Evolutionary conservation across 352 stramenopile genomes (phyloP).

Genomic region (Globisporangium recalcitrans): DNA sequence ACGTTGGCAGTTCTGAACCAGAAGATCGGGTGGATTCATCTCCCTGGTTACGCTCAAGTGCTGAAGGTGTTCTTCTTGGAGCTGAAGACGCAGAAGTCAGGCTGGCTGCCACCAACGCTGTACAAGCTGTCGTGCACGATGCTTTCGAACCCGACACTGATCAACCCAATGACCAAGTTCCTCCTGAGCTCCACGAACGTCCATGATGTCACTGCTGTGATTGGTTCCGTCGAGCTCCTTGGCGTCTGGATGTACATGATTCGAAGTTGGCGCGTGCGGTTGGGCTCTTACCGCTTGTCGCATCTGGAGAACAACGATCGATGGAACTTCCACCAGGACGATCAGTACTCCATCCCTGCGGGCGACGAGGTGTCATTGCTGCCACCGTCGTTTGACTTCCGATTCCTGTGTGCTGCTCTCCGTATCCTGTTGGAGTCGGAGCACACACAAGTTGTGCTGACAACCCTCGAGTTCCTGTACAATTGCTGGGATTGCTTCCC

Average conservation of each 20-base stretch:
- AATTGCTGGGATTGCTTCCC: slow-evolving; percentile 89
- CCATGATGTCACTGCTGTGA: slow-evolving; percentile 84
- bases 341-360: slow-evolving; percentile 85
- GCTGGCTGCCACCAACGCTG: slow-evolving; percentile 77
- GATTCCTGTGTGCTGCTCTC: slow-evolving; percentile 75
- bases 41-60: slow-evolving; percentile 83
- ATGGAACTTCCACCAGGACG: slow-evolving; percentile 89
- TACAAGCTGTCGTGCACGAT: slow-evolving; percentile 90
- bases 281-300: slow-evolving; percentile 82
- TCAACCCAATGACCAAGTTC: slow-evolving; percentile 90
- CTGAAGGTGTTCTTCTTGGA: slow-evolving; percentile 88
- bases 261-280: slow-evolving; percentile 82
- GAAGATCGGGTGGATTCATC: slow-evolving; percentile 84
- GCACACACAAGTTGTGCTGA: slow-evolving; percentile 83
- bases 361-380: slow-evolving; percentile 82
- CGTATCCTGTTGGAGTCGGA: slow-evolving; percentile 80
- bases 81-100: slow-evolving; percentile 85
- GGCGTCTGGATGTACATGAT: slow-evolving; percentile 92
- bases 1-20: slow-evolving; percentile 86
- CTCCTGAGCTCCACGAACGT: slow-evolving; percentile 83
- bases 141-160: slow-evolving; percentile 81
- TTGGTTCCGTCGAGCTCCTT: slow-evolving; percentile 80
- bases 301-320: slow-evolving; percentile 88
- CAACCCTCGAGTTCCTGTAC: slow-evolving; percentile 85
- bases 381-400: slow-evolving; percentile 84